A percentile compares a stretch with the other conserved stretches of the same genome.
Conservation (phyloP, 208 protist genomes). For the Acanthamoeba pearcei region DNA sequence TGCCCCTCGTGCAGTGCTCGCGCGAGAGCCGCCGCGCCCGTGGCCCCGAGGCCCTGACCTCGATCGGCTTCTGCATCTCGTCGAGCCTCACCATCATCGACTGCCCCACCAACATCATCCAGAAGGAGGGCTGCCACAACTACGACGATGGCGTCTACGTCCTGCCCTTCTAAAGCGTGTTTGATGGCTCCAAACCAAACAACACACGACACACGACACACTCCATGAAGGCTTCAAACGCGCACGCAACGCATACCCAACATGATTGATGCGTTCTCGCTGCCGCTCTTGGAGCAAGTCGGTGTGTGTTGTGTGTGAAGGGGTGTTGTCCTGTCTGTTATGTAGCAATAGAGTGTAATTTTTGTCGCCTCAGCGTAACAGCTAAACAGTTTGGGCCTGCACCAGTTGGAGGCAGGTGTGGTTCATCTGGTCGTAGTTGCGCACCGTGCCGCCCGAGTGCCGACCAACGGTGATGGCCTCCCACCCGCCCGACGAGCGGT, state of each 20-base stretch:
- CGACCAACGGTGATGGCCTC: background rate
- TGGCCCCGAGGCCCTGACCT: background rate
- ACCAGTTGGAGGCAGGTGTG: background rate
- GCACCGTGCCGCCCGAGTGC: background rate
- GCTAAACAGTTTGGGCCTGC: too few species aligned
- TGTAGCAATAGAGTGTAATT: too few species aligned
- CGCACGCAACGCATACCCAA: too few species aligned
- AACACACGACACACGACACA: too few species aligned
- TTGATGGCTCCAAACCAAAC: too few species aligned
- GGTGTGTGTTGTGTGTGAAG: too few species aligned
- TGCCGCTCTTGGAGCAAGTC: too few species aligned
- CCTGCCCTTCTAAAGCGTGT: constrained; percentile 12
- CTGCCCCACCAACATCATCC: constrained; percentile 62
- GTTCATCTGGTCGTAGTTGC: background rate
- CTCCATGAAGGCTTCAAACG: too few species aligned
- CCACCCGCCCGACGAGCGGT: background rate
- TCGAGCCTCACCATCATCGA: constrained; percentile 22
- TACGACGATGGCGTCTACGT: background rate
- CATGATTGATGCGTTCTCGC: too few species aligned
- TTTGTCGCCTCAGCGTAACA: too few species aligned
- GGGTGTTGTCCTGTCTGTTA: too few species aligned
- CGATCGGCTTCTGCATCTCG: constrained; percentile 18
- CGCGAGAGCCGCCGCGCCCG: background rate
- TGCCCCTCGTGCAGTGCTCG: constrained; percentile 52
- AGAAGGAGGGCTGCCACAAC: constrained; percentile 17